phyloP scores from a whole-genome alignment of 1,139 yeast genomes.

The Zygosaccharomyces pseudobailii region DNA sequence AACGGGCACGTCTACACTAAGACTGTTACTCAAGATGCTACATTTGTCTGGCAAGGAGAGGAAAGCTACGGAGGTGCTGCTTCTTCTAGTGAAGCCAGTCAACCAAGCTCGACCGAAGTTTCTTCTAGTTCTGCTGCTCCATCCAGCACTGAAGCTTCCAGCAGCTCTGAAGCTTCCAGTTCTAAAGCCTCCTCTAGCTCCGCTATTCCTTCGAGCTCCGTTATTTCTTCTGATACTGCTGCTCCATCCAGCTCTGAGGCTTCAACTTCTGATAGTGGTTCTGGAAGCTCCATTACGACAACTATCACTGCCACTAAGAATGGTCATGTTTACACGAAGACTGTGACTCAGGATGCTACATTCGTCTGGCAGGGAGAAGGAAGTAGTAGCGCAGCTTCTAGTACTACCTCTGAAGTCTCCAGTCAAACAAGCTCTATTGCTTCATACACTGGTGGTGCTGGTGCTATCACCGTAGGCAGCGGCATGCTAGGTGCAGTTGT shows the following conservation, averaged over 20 bases:
- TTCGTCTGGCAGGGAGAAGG: constrained; percentile 4
- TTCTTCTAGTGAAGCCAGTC: not conserved
- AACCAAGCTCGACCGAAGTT: not conserved
- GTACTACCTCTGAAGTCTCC: not conserved
- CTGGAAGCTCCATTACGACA: not conserved
- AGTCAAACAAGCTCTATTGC: not conserved
- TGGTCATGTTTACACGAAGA: constrained; percentile 9
- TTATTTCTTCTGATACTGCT: not conserved
- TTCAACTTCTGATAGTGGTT: constrained; percentile 3
- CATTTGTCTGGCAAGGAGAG: constrained; percentile 8
- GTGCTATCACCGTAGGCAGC: not conserved
- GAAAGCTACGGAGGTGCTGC: not conserved
- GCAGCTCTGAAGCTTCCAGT: not conserved
- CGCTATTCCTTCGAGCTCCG: not conserved
- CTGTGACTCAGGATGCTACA: constrained; percentile 7
- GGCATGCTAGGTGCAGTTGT: not conserved
- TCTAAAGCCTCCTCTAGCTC: not conserved
- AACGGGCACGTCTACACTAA: constrained; percentile 8
- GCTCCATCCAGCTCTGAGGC: not conserved
- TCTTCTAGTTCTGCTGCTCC: not conserved
- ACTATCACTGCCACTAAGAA: constrained; percentile 7
- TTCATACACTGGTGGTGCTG: not conserved
- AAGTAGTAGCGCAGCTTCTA: not conserved
- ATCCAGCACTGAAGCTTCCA: not conserved
- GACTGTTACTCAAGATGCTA: constrained; percentile 8